phyloP scores from a whole-genome alignment of 176 grass and related monocot genomes.

The Oryza officinalis region DNA sequence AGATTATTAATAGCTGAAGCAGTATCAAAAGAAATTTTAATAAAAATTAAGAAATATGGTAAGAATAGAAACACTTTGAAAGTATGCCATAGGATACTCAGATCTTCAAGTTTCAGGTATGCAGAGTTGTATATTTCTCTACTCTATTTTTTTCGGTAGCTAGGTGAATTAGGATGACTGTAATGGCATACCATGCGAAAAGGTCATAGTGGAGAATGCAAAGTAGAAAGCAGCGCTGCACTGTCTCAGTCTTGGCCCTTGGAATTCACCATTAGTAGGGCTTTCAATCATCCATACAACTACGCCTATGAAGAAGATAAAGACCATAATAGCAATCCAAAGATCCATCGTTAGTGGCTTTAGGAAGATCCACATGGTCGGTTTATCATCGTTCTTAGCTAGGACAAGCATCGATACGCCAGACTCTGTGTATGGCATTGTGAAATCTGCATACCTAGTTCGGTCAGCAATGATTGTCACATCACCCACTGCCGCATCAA shows the following conservation, averaged over 20 bases:
- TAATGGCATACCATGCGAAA: slow-evolving; percentile 54
- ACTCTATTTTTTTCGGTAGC: too few species aligned
- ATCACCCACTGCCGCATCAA: slow-evolving; percentile 64
- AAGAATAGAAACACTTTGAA: too few species aligned
- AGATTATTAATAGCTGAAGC: neutral
- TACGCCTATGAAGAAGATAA: slow-evolving; percentile 44
- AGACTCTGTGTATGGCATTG: slow-evolving; percentile 55
- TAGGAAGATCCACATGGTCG: slow-evolving; percentile 53
- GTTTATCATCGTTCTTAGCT: neutral
- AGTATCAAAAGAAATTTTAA: too few species aligned
- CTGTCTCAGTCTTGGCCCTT: slow-evolving; percentile 15
- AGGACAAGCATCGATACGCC: slow-evolving; percentile 50
- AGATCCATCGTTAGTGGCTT: slow-evolving; percentile 37
- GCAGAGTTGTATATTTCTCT: too few species aligned
- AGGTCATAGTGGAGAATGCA: slow-evolving; percentile 54
- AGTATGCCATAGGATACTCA: too few species aligned
- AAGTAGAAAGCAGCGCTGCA: slow-evolving; percentile 56
- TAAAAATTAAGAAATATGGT: too few species aligned
- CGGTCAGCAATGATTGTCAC: slow-evolving; percentile 45
- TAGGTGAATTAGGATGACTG: neutral
- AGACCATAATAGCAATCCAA: slow-evolving; percentile 39
- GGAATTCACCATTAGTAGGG: neutral
- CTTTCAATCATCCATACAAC: slow-evolving; percentile 40
- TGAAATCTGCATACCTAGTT: slow-evolving; percentile 47
- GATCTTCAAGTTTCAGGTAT: too few species aligned